Evolutionary conservation across 371 early-diverging fungal genomes (phyloP).

Genomic region (Mortierella sp.): DNA sequence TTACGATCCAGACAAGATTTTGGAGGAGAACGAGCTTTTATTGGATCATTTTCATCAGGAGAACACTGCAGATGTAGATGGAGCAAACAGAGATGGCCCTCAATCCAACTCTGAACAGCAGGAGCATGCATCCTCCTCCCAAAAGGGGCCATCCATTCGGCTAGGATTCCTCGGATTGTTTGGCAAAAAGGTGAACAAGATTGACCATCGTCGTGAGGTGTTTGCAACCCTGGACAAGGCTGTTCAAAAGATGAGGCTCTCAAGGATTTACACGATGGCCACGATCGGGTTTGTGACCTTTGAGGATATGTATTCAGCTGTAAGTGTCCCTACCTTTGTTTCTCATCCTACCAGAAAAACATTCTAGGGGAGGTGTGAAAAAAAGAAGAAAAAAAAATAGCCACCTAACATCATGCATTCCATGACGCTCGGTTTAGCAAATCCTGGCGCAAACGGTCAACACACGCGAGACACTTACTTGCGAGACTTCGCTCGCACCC

Average conservation of each 20-base stretch:
- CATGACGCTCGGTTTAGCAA: conserved; percentile 57
- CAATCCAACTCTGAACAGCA: neutral
- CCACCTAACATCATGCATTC: neutral
- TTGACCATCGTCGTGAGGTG: conserved; percentile 43
- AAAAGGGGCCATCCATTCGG: conserved; percentile 45
- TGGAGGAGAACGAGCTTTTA: conserved; percentile 30
- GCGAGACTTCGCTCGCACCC: conserved; percentile 83
- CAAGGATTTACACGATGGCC: conserved; percentile 51
- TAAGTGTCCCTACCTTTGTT: conserved; percentile 6
- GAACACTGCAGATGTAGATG: neutral
- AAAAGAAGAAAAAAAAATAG: too few relatives aligned
- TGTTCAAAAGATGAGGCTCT: conserved; percentile 43
- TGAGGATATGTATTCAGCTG: conserved; percentile 56
- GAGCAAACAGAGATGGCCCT: too few relatives aligned
- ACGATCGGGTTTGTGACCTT: conserved; percentile 75
- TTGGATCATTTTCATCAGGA: conserved; percentile 1
- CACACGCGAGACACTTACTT: conserved; percentile 72
- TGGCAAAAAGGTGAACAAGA: conserved; percentile 53
- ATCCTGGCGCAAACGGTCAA: conserved; percentile 72
- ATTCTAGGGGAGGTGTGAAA: neutral
- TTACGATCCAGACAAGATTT: conserved; percentile 46
- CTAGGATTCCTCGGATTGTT: conserved; percentile 51
- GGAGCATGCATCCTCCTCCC: neutral
- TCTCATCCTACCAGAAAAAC: neutral
- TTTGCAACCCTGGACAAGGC: conserved; percentile 62